phyloP scores from a whole-genome alignment of 192 early-diverging fungal species.

The Coemansia sp. region DNA sequence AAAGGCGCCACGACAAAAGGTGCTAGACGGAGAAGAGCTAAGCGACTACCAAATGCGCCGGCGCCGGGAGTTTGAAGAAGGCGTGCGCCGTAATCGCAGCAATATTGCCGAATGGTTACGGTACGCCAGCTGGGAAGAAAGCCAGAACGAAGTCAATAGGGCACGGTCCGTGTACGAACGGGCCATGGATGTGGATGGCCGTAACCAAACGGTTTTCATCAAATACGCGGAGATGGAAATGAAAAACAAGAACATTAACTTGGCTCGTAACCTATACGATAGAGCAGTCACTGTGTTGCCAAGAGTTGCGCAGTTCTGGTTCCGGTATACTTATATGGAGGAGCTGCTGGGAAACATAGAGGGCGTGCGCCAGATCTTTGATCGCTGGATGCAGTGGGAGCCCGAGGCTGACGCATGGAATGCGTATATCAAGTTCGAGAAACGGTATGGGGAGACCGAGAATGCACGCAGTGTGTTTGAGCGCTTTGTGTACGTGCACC shows the following conservation, averaged over 20 bases:
- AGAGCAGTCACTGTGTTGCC: conserved; percentile 87
- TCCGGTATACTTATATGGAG: conserved; percentile 98
- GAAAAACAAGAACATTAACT: conserved; percentile 92
- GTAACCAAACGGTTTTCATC: conserved; percentile 84
- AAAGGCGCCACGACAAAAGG: conserved; percentile 77
- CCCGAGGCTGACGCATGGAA: conserved; percentile 89
- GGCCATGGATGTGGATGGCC: conserved; percentile 85
- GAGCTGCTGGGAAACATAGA: conserved; percentile 89
- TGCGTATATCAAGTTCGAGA: conserved; percentile 94
- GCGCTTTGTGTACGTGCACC: conserved; percentile 86
- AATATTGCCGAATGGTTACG: conserved; percentile 92
- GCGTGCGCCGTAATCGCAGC: conserved; percentile 78
- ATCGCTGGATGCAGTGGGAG: conserved; percentile 99
- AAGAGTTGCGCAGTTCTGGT: conserved; percentile 82
- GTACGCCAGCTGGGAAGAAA: conserved; percentile 96
- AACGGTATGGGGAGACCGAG: conserved; percentile 81
- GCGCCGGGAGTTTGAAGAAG: conserved; percentile 93
- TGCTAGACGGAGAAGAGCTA: conserved; percentile 91
- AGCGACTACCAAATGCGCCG: conserved; percentile 86
- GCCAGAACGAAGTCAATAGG: conserved; percentile 81
- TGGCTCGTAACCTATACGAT: conserved; percentile 93
- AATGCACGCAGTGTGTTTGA: conserved; percentile 78
- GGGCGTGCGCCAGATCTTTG: conserved; percentile 90
- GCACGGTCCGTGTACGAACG: conserved; percentile 89
- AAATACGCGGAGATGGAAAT: conserved; percentile 98